A percentile compares a stretch with the other conserved stretches of the same genome.
phyloP scores from a whole-genome alignment of 169 alveolate genomes.

The Cryptosporidium tyzzeri region DNA sequence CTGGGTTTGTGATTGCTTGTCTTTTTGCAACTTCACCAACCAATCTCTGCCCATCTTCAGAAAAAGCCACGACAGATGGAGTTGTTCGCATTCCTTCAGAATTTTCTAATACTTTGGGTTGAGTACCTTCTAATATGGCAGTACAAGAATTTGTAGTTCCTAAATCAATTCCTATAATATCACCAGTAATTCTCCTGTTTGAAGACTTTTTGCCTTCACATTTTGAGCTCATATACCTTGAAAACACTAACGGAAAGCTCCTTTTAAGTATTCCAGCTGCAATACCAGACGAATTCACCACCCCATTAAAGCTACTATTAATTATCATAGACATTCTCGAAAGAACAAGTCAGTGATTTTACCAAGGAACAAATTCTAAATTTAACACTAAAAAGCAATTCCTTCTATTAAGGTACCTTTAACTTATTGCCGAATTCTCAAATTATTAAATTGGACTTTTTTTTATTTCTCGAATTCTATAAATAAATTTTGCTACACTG shows the following conservation, averaged over 20 bases:
- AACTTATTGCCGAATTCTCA: not conserved
- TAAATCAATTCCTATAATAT: slow-evolving; percentile 97
- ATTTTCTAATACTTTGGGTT: slow-evolving; percentile 96
- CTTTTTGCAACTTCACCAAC: slow-evolving; percentile 97
- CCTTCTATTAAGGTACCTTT: not conserved
- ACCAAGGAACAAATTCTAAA: not conserved
- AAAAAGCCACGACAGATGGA: slow-evolving; percentile 98
- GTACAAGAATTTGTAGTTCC: slow-evolving; percentile 99
- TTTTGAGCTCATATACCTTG: slow-evolving; percentile 63
- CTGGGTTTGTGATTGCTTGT: slow-evolving; percentile 97
- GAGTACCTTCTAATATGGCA: slow-evolving; percentile 97
- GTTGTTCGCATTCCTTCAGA: slow-evolving; percentile 97
- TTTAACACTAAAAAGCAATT: not conserved
- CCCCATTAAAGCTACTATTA: slow-evolving; percentile 20
- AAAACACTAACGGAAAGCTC: slow-evolving; percentile 21
- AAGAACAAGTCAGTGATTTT: not conserved
- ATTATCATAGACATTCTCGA: slow-evolving; percentile 1
- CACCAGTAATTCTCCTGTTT: slow-evolving; percentile 85
- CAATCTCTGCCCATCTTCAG: slow-evolving; percentile 95
- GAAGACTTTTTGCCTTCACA: slow-evolving; percentile 16
- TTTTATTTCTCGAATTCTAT: not conserved
- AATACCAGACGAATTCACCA: slow-evolving; percentile 9
- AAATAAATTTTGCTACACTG: too few relatives aligned
- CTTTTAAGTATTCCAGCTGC: slow-evolving; percentile 18
- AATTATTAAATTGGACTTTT: too few relatives aligned